Conservation (phyloP, 176 grass and related monocot species). For the Poa annua region DNA sequence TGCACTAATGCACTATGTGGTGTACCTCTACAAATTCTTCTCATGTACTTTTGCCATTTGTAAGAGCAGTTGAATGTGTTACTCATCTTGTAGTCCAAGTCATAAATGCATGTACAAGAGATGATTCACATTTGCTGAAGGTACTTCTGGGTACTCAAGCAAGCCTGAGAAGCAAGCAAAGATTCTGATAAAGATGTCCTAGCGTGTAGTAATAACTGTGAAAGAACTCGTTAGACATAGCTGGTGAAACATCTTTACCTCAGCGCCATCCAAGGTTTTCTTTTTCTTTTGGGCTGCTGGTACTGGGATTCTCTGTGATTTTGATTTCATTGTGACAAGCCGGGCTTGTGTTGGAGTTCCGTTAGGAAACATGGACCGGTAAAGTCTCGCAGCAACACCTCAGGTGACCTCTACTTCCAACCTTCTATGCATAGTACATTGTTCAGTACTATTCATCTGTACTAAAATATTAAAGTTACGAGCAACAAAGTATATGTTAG, state of each 20-base stretch:
- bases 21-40: conserved; percentile 5
- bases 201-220: conserved; percentile 42
- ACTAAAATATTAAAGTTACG: neutral
- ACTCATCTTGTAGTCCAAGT: neutral
- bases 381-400: conserved; percentile 49
- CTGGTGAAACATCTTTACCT: conserved; percentile 38
- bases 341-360: conserved; percentile 37
- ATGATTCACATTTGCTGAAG: conserved; percentile 51
- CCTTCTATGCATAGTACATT: neutral
- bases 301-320: conserved; percentile 47
- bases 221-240: conserved; percentile 42
- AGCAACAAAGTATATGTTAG: neutral
- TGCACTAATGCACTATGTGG: neutral
- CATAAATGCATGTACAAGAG: conserved; percentile 54
- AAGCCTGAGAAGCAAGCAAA: conserved; percentile 48
- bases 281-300: conserved; percentile 49
- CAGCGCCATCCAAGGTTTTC: conserved; percentile 50
- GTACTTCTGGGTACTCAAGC: conserved; percentile 56
- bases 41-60: conserved; percentile 23
- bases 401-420: conserved; percentile 50
- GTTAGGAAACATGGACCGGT: conserved; percentile 24
- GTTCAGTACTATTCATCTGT: conserved; percentile 25
- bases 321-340: conserved; percentile 52
- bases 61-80: conserved; percentile 11
- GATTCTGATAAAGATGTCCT: conserved; percentile 55